A percentile compares a stretch with the other conserved stretches of the same genome.
Evolutionary conservation across 495 filamentous ascomycete genomes (phyloP).

Genomic region (Podospora pseudoanserina): DNA sequence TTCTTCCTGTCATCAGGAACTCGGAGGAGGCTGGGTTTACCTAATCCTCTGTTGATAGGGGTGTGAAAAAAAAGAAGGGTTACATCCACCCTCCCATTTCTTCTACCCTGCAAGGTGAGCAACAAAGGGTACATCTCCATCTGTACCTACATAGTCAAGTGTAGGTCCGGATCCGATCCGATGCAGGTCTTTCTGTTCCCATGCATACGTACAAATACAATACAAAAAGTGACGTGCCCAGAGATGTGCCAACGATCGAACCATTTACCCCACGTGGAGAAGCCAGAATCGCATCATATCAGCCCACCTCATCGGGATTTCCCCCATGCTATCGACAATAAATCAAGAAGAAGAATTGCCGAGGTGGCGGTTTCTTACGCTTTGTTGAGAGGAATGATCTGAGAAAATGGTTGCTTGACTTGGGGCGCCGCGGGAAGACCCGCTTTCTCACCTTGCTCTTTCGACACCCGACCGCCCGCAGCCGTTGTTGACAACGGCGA

Average conservation of each 20-base stretch:
- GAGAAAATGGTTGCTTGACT: not conserved
- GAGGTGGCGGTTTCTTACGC: not conserved
- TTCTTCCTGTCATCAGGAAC: too few species aligned
- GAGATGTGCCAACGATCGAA: not conserved
- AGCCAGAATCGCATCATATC: not conserved
- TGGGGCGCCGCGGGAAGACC: not conserved
- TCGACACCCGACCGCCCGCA: not conserved
- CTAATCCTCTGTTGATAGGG: too few species aligned
- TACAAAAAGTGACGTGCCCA: not conserved
- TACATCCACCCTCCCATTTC: not conserved
- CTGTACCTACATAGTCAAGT: not conserved
- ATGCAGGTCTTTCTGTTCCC: not conserved
- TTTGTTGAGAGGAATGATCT: not conserved
- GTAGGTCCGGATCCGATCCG: not conserved
- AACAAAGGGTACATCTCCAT: not conserved
- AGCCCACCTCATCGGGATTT: not conserved
- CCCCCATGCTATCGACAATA: not conserved
- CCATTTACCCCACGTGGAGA: not conserved
- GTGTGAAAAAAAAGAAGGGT: too few species aligned
- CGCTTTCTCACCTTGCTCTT: not conserved
- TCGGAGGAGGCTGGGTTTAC: too few species aligned
- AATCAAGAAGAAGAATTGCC: not conserved
- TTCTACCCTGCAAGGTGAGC: not conserved
- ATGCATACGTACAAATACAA: too few species aligned
- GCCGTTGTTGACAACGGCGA: not conserved